Evolutionary conservation across 495 filamentous ascomycete species (phyloP), one percentile per base, ranked within the genome.

Genomic region (Aspergillus steynii): DNA sequence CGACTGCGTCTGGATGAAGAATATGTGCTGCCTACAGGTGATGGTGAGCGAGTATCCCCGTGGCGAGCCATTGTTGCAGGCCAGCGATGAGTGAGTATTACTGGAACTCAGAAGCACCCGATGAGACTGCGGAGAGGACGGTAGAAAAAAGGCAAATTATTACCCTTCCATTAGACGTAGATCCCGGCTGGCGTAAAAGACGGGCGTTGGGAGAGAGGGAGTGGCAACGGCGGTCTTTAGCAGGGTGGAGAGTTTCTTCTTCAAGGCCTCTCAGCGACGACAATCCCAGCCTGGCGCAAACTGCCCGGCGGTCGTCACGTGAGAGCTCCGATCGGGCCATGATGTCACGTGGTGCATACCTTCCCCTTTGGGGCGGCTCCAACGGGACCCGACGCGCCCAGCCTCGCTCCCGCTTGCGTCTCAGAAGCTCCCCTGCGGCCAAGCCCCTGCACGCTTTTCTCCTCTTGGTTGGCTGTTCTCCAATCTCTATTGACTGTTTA

Each of bases 31-130:
- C 89, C 90, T 92, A 89, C 88, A 89, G 90, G 90, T 86, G 90
- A 92, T 90, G 90, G 90, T 93, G 90, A 93, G 89, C 89, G 90
- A 86, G 88, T 87, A 86, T 92, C 89, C 87, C 85, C 89, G 84
- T 86, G 90, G 83, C 90, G 90, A 89, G 90, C 88, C 90, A 93
- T 93, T 77, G 77, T 88, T 83, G 82, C 83, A 80, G 78, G 79
- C 80, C 80, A 83, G 78, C 77, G 81, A 82, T 83, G 69, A 83
- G 82, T 87, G 81, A 83, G 77, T 78, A 76, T 82, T 88, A 89
- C 86, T 84, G 71, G 60, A 69, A 73, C 69, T 80, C 70, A 71
- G 73, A 67, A 71, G 65, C 55, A 69, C 70, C 71, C 66, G 37
- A 42, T 59, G 64, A 63, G 65, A 50, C 62, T 62, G 62, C 55